A percentile compares a stretch with the other conserved stretches of the same genome.
phyloP scores from a whole-genome alignment of 345 rosid species.

The Eucalyptus urophylla region DNA sequence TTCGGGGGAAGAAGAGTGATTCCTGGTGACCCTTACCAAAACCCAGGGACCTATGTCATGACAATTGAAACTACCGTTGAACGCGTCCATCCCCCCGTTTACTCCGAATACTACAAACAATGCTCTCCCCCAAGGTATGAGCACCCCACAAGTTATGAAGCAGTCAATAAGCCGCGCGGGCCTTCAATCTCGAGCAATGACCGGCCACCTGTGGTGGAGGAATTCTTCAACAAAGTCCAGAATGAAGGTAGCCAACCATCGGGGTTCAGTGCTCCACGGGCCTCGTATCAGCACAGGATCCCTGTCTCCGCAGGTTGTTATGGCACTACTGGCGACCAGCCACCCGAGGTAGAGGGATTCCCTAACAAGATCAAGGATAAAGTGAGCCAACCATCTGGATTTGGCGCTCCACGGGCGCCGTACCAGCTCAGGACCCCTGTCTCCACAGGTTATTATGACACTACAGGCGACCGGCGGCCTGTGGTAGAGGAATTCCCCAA shows the following conservation, averaged over 20 bases:
- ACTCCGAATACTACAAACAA: not conserved
- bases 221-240: not conserved
- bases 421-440: not conserved
- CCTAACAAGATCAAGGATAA: not conserved
- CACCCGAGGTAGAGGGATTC: not conserved
- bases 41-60: not conserved
- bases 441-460: not conserved
- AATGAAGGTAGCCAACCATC: not conserved
- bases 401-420: slow-evolving; percentile 4
- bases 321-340: not conserved
- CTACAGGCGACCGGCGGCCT: not conserved
- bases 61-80: not conserved
- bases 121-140: not conserved
- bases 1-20: not conserved
- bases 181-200: not conserved
- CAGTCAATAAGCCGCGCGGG: not conserved
- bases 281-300: not conserved
- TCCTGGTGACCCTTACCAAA: not conserved
- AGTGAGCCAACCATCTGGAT: not conserved
- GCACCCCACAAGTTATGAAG: not conserved
- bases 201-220: not conserved
- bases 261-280: slow-evolving; percentile 6
- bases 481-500: not conserved
- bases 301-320: not conserved
- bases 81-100: not conserved